Evolutionary conservation across 805 yeast species (phyloP), one percentile per base, ranked within the genome.

Genomic region (Saturnispora sekii): DNA sequence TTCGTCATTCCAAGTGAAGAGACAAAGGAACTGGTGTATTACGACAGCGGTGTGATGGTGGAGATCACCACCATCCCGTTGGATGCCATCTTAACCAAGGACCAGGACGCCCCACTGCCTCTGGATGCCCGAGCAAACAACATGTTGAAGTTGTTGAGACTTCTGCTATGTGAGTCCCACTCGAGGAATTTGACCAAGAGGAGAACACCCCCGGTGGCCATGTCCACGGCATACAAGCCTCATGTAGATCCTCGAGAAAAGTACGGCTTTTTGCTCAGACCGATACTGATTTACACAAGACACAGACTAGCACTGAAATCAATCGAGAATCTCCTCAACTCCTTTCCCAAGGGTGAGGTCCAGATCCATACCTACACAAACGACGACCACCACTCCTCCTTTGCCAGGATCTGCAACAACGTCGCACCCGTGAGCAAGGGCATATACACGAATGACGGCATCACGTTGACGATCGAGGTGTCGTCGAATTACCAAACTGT

Each of bases 111-210:
- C 5, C 14, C 33, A 9, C 46, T 51, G 17, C 58, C 65, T 33
- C 64, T 65, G 45, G 58, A 54, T 21, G 62, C 45, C 9, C 47
- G 68, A 44, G 86, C 89, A 5, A 76, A 77, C 44, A 65, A 74
- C 28, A 69, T 82, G 14, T 65, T 72, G 37, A 63, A 61, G 11
- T 73, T 74, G 40, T 61, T 84, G 18, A 77, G 80, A 51, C 60
- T 83, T 28, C 70, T 82, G 69, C 66, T 84, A 14, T 77, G 82
- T 51, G 70, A 79, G 46, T 72, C 75, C 45, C 84, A 74, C 60
- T 69, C 62, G 45, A 69, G 62, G 53, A 75, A 66, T 51, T 66
- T 67, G 43, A 63, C 57, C 36, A 59, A 63, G 56, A 72, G 66
- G 46, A 65, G 67, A 26, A 63, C 65, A 6, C 65, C 74, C 10